These are phyloP conservation scores for Diplocarpon rosae DNA, from an alignment of 2,329 filamentous ascomycete genomes.

Conservation along the genomic window DNA sequence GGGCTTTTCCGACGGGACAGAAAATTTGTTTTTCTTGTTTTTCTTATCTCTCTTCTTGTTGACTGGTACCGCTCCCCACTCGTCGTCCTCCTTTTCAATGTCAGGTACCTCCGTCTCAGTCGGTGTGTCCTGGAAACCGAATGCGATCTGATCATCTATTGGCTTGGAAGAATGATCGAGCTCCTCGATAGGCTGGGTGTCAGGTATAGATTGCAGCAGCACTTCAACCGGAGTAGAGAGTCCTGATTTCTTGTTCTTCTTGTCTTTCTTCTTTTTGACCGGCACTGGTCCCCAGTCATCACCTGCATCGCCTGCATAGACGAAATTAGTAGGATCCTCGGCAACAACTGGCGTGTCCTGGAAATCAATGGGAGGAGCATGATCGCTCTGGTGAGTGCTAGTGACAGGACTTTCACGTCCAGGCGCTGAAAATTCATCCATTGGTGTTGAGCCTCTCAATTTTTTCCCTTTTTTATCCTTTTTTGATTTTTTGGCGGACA, in stretches of 20 bases:
- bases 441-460: conserved; percentile 6
- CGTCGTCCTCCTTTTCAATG: conserved; percentile 2
- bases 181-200: neutral
- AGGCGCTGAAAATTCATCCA: neutral
- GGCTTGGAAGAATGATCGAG: neutral
- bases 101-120: neutral
- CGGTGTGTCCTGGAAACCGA: no score
- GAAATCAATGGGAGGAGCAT: neutral
- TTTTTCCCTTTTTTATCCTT: conserved; percentile 13
- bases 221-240: conserved; percentile 1
- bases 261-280: conserved; percentile 31
- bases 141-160: neutral
- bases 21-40: conserved; percentile 9
- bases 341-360: neutral
- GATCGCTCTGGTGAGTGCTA: neutral
- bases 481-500: conserved; percentile 10
- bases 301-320: neutral
- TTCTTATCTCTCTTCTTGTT: neutral
- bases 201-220: neutral
- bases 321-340: neutral
- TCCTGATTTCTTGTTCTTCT: conserved; percentile 25
- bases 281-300: conserved; percentile 6
- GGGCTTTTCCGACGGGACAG: conserved; percentile 7
- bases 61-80: conserved; percentile 8
- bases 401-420: neutral